A percentile compares a stretch with the other conserved stretches of the same genome.
Evolutionary conservation across 805 yeast species (phyloP).

Genomic region (Teunomyces funiuensis): DNA sequence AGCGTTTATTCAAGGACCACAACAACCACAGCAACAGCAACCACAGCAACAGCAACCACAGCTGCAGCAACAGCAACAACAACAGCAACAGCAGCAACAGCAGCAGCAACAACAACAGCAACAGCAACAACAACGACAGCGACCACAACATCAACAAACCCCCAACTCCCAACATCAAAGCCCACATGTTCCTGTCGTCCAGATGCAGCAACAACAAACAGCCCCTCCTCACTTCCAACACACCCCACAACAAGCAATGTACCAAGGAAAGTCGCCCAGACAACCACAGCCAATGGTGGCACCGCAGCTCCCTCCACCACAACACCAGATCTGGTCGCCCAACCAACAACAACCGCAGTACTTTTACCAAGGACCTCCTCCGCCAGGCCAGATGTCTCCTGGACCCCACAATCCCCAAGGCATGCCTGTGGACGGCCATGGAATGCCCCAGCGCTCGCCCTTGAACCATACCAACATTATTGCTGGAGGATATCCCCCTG

Average conservation of each 20-base stretch:
- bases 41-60: constrained; percentile 9
- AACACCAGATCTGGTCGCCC: constrained; percentile 28
- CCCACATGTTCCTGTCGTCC: constrained; percentile 1
- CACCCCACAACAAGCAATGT: constrained; percentile 7
- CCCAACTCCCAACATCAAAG: constrained; percentile 5
- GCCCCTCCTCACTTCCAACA: no score
- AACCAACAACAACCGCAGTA: constrained; percentile 18
- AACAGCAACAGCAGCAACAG: constrained; percentile 11
- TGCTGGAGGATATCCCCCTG: constrained; percentile 16
- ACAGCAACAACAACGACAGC: constrained; percentile 9
- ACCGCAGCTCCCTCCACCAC: constrained; percentile 28
- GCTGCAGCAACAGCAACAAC: constrained; percentile 12
- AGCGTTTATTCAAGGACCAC: constrained; percentile 32
- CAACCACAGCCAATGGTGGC: constrained; percentile 15
- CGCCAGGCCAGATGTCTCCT: constrained; percentile 12
- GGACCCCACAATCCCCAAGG: constrained; percentile 7
- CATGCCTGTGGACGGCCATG: constrained; percentile 6
- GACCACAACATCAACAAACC: constrained; percentile 5
- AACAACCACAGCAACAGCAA: constrained; percentile 3
- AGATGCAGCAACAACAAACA: no score
- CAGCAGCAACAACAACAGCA: constrained; percentile 5
- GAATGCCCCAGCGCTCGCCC: constrained; percentile 21
- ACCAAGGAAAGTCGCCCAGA: constrained; percentile 14
- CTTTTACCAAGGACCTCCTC: constrained; percentile 20
- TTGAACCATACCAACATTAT: constrained; percentile 21